Evolutionary conservation across 139 green algal genomes (phyloP).

Genomic region (Coccomyxa sp.): DNA sequence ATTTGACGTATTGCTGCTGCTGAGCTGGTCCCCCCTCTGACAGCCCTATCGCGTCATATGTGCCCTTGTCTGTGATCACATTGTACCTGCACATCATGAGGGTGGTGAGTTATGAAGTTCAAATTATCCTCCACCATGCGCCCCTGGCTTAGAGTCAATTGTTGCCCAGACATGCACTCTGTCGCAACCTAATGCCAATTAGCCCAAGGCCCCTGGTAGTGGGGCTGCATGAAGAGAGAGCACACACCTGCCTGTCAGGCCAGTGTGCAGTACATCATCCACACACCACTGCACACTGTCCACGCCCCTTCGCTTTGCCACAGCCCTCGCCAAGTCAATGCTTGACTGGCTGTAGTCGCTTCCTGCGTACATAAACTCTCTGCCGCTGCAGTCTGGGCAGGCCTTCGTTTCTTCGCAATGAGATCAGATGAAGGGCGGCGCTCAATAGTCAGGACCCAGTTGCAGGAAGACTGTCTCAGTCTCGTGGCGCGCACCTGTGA

Average conservation of each 20-base stretch:
- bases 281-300: conserved; percentile 9
- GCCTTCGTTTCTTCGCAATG: neutral
- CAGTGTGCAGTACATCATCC: conserved; percentile 34
- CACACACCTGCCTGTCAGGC: conserved; percentile 9
- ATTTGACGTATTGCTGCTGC: conserved; percentile 24
- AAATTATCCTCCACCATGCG: too few relatives aligned
- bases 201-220: too few relatives aligned
- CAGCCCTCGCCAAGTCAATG: conserved; percentile 20
- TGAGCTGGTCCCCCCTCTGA: conserved; percentile 7
- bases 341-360: conserved; percentile 33
- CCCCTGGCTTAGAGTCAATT: too few relatives aligned
- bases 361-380: neutral
- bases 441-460: neutral
- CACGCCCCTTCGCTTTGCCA: conserved; percentile 4
- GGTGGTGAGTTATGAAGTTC: too few relatives aligned
- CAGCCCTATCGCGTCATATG: conserved; percentile 42
- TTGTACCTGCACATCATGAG: conserved; percentile 12
- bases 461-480: neutral
- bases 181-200: too few relatives aligned
- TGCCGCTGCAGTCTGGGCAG: neutral
- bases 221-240: too few relatives aligned
- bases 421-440: neutral
- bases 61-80: conserved; percentile 48
- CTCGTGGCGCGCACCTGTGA: conserved; percentile 14
- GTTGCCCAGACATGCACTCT: too few relatives aligned